These are phyloP conservation scores for Metschnikowia bowlesiae DNA, from an alignment of 805 yeast species.

Conservation along the genomic window DNA sequence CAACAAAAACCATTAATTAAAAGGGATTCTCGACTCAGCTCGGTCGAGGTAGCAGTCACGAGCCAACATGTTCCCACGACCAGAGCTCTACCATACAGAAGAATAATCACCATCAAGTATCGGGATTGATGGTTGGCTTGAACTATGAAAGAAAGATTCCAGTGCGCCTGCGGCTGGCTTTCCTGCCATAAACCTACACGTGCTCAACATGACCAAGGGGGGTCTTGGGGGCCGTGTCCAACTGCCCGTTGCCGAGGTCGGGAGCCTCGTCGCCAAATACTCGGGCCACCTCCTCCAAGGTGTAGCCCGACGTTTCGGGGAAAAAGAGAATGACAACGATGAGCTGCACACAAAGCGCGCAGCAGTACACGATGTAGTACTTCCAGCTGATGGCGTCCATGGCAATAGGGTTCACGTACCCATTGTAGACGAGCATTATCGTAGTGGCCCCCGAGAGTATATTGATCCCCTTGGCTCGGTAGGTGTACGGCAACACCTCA, in stretches of 20 bases:
- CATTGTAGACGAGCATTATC: constrained; percentile 20
- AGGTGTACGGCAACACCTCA: constrained; percentile 36
- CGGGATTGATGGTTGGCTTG: no score
- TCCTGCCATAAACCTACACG: neutral
- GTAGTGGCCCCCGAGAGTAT: constrained; percentile 22
- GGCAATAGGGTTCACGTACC: constrained; percentile 29
- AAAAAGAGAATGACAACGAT: constrained; percentile 28
- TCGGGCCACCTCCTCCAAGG: constrained; percentile 41
- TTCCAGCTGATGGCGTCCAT: constrained; percentile 41
- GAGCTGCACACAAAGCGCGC: constrained; percentile 26
- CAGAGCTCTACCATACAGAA: no score
- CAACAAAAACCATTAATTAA: no score
- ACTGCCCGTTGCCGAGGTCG: constrained; percentile 6
- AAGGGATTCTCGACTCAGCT: no score
- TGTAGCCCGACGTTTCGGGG: constrained; percentile 41
- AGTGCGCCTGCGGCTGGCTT: no score
- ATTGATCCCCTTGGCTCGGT: constrained; percentile 41
- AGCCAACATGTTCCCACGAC: no score
- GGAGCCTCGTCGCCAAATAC: constrained; percentile 35
- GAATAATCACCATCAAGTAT: no score
- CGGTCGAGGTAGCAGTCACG: no score
- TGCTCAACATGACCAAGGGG: constrained; percentile 11
- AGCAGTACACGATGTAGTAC: constrained; percentile 40
- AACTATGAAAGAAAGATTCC: no score
- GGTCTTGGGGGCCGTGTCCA: constrained; percentile 2